Percentiles rank a stretch among this genome's conserved stretches.
These are phyloP conservation scores for Citrus maxima DNA, from an alignment of 345 rosid genomes.

Conservation along the genomic window DNA sequence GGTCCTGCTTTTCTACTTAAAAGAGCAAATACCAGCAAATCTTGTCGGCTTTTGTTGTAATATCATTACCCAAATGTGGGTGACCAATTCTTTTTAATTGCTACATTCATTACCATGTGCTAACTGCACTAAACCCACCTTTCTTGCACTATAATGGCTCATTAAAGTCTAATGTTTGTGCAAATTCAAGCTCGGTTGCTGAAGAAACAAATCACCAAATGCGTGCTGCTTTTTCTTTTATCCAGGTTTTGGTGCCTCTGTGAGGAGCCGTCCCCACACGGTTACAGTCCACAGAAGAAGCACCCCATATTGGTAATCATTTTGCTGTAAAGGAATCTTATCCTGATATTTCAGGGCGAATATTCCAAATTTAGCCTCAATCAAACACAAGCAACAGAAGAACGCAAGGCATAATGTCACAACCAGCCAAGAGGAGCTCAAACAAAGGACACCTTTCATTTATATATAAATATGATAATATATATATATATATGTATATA, in stretches of 20 bases:
- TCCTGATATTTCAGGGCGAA: conserved; percentile 23
- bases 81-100: too few species aligned
- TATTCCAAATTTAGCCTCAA: conserved; percentile 25
- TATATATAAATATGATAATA: too few species aligned
- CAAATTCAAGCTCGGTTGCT: not conserved
- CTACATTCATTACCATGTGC: not conserved
- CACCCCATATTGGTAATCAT: conserved; percentile 2
- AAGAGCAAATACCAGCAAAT: not conserved
- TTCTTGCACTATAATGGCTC: too few species aligned
- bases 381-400: not conserved
- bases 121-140: not conserved
- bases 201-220: not conserved
- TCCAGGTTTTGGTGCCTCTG: not conserved
- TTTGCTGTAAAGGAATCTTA: conserved; percentile 25
- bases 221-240: too few species aligned
- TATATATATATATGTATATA: not conserved
- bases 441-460: conserved; percentile 28
- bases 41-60: not conserved
- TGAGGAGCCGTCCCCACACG: not conserved
- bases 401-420: not conserved
- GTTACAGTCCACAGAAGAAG: not conserved
- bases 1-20: not conserved
- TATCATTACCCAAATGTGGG: not conserved
- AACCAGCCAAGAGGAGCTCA: conserved; percentile 24
- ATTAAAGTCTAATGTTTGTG: not conserved